Evolutionary conservation across 495 filamentous ascomycete genomes (phyloP), one percentile per base, ranked within the genome.

Genomic region (Penicillium maclennaniae): DNA sequence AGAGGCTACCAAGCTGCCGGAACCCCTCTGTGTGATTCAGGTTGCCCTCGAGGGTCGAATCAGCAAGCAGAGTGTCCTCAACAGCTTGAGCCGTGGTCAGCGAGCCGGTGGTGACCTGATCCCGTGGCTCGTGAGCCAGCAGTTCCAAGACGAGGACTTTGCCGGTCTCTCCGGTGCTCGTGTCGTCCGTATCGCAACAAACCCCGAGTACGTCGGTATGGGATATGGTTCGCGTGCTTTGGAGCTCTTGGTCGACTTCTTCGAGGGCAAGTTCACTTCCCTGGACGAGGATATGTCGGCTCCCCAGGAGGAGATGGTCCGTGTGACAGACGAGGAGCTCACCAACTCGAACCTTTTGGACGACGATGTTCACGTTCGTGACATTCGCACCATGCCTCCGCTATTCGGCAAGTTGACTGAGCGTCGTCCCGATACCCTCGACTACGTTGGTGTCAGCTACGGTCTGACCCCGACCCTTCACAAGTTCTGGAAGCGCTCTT

Each of bases 141-240:
- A 99, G 69, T 99, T 96, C 74, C 95, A 97, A 66, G 95, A 99
- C 60, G 90, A 95, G 57, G 89, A 95, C 49, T 99, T 99, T 60
- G 93, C 93, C 21, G 86, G 87, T 51, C 80, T 97, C 15, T 96
- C 91, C 7, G 95, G 95, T 36, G 95, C 92, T 31, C 83, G 95
- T 27, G 75, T 99, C 39, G 91, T 99, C 25, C 86, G 95, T 19
- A 97, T 99, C 53, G 95, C 95, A 7, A 97, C 93, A 1, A 95
- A 97, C 66, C 95, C 95, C 0, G 92, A 97, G 44, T 97, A 96
- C 60, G 78, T 79, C n/a, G 81, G 78, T 43, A 97, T 95, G 92
- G 95, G 95, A 7, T 97, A 97, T 63, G 95, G 95, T 17, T 88
- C 86, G 9, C 88, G 87, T 40, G 92, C 95, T 19, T 74, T 99